Conservation (phyloP, 2,329 filamentous ascomycete genomes). For the Uncinocarpus reesii region DNA sequence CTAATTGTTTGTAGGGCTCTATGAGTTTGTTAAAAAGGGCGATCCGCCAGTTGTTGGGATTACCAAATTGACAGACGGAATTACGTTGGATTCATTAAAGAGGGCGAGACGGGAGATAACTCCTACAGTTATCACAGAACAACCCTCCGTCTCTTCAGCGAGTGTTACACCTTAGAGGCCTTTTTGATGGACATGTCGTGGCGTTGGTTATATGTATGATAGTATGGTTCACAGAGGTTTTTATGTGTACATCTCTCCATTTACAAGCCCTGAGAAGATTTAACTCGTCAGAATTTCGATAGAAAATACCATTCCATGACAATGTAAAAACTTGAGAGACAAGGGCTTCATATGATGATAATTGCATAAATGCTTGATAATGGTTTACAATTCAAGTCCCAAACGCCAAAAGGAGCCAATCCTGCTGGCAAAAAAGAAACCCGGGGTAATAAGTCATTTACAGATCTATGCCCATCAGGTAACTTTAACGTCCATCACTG, state of each 20-base stretch:
- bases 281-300: too few relatives aligned
- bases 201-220: constrained; percentile 8
- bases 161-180: not conserved
- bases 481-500: constrained; percentile 13
- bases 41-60: constrained; percentile 84
- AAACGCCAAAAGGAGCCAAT: too few relatives aligned
- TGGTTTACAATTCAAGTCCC: too few relatives aligned
- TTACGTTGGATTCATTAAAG: constrained; percentile 76
- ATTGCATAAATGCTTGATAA: too few relatives aligned
- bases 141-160: not conserved
- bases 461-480: constrained; percentile 19
- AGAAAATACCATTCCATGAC: too few relatives aligned
- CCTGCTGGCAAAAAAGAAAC: too few relatives aligned
- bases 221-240: not conserved
- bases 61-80: constrained; percentile 71
- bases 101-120: constrained; percentile 61
- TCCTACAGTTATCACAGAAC: constrained; percentile 17
- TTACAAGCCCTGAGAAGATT: too few relatives aligned
- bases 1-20: constrained; percentile 38
- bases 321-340: too few relatives aligned
- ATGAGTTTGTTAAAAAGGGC: constrained; percentile 88
- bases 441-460: constrained; percentile 11
- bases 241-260: constrained; percentile 1
- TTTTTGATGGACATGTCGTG: not conserved
- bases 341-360: too few relatives aligned